A percentile compares a stretch with the other conserved stretches of the same genome.
These are phyloP conservation scores for Dendrocalamus latiflorus DNA, from an alignment of 202 grass and related monocot genomes.

Conservation along the genomic window DNA sequence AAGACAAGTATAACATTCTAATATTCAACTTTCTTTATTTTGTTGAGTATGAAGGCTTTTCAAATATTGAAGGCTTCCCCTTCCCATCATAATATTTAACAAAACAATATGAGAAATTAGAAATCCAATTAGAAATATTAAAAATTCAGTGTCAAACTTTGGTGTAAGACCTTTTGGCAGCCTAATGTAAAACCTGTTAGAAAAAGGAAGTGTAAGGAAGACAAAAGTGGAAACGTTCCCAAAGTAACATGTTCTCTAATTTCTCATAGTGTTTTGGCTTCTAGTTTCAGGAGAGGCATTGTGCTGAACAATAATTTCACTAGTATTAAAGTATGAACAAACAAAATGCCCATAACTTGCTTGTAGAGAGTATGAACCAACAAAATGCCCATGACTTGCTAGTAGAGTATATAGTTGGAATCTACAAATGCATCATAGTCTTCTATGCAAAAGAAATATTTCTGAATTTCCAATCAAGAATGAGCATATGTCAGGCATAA, in stretches of 20 bases:
- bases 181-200: background rate
- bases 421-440: background rate
- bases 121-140: background rate
- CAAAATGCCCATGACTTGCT: too few species aligned
- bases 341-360: too few species aligned
- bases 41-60: background rate
- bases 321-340: background rate
- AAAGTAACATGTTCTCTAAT: background rate
- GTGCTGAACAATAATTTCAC: background rate
- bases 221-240: background rate
- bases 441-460: slow-evolving; percentile 4
- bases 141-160: background rate
- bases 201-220: background rate
- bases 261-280: background rate
- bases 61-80: background rate
- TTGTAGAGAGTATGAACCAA: too few species aligned
- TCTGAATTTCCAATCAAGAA: background rate
- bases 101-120: background rate
- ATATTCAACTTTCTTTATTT: slow-evolving; percentile 7
- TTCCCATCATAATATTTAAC: slow-evolving; percentile 3
- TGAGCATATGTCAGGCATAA: background rate
- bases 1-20: background rate
- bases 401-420: too few species aligned
- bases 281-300: background rate
- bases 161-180: background rate